These are phyloP conservation scores for Biscogniauxia marginata DNA, from an alignment of 2,329 filamentous ascomycete species.

Conservation along the genomic window DNA sequence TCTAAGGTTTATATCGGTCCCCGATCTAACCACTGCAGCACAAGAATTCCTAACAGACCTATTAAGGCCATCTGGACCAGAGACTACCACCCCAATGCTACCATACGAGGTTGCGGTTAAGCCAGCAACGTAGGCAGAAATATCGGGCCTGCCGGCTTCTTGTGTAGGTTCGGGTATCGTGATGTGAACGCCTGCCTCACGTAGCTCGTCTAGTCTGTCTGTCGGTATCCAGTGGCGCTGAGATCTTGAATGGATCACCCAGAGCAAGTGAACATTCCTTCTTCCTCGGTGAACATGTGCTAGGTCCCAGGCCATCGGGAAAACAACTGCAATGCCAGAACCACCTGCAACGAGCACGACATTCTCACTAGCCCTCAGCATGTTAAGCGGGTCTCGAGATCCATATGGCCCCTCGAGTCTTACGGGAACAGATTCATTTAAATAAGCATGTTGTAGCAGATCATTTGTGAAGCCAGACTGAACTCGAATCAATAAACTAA, in stretches of 20 bases:
- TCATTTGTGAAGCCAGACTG: constrained; percentile 58
- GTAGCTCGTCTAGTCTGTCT: constrained; percentile 48
- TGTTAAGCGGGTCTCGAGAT: constrained; percentile 52
- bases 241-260: constrained; percentile 54
- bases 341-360: constrained; percentile 61
- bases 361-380: constrained; percentile 48
- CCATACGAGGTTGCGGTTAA: constrained; percentile 30
- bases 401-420: constrained; percentile 66
- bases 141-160: constrained; percentile 53
- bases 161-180: constrained; percentile 54
- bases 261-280: constrained; percentile 51
- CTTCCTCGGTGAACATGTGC: constrained; percentile 25
- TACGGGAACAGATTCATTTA: constrained; percentile 43
- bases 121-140: constrained; percentile 41
- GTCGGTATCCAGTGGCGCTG: constrained; percentile 55
- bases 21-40: constrained; percentile 46
- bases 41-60: constrained; percentile 58
- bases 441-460: constrained; percentile 50
- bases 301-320: constrained; percentile 58
- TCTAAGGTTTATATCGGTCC: constrained; percentile 49
- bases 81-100: constrained; percentile 43
- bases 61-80: constrained; percentile 62
- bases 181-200: constrained; percentile 49
- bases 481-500: constrained; percentile 59
- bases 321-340: constrained; percentile 63